Conservation (phyloP, 495 filamentous ascomycete genomes). For the Baudoinia panamericana region DNA sequence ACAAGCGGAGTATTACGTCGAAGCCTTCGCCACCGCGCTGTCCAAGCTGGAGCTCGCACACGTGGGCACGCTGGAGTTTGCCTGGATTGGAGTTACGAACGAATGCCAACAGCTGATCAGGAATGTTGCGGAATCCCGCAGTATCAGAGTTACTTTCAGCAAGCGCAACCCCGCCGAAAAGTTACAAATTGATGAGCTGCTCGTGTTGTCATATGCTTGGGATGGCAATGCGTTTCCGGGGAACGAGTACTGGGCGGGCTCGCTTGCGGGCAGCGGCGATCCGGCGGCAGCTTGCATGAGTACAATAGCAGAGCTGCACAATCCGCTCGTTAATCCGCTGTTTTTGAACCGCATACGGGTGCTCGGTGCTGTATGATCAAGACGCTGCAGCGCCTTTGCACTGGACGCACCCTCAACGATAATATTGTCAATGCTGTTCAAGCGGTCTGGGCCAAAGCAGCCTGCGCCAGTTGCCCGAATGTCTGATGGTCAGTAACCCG, state of each 20-base stretch:
- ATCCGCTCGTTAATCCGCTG: slow-evolving; percentile 20
- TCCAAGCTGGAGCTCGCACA: slow-evolving; percentile 1
- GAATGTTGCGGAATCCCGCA: slow-evolving; percentile 1
- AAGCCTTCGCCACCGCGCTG: slow-evolving; percentile 19
- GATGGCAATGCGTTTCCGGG: slow-evolving; percentile 32
- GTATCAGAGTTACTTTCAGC: slow-evolving; percentile 24
- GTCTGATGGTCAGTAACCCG: slow-evolving; percentile 61
- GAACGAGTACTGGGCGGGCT: slow-evolving; percentile 30
- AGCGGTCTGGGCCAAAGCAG: slow-evolving; percentile 38
- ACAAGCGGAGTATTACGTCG: slow-evolving; percentile 20
- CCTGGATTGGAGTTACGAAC: slow-evolving; percentile 8
- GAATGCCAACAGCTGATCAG: not conserved
- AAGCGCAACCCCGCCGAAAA: slow-evolving; percentile 27
- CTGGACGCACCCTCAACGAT: not conserved
- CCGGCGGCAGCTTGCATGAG: slow-evolving; percentile 32
- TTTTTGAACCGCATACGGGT: slow-evolving; percentile 10
- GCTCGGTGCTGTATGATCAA: not conserved
- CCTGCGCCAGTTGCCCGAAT: slow-evolving; percentile 81
- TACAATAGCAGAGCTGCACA: slow-evolving; percentile 30
- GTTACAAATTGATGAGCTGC: slow-evolving; percentile 19
- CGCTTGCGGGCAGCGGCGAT: slow-evolving; percentile 24
- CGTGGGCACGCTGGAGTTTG: slow-evolving; percentile 14
- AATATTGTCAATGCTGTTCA: not conserved
- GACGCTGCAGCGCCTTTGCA: not conserved
- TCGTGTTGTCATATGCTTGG: slow-evolving; percentile 32